Conservation (phyloP, 768 basidiomycete genomes). For the Nidularia pulvinata region DNA sequence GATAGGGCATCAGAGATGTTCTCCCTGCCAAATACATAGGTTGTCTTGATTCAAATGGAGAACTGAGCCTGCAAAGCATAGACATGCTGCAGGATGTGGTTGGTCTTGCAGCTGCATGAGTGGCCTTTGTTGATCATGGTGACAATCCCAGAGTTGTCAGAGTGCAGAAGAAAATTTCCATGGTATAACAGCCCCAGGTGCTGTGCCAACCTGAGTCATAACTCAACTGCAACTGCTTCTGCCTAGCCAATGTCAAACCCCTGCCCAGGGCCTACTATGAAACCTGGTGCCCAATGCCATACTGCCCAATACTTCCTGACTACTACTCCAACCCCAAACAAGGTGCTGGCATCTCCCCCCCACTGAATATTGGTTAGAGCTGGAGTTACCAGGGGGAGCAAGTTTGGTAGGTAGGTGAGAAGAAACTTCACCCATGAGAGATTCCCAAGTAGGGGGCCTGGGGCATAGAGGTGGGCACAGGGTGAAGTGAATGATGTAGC, state of each 20-base stretch:
- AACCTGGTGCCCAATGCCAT: constrained; percentile 23
- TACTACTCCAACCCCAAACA: constrained; percentile 29
- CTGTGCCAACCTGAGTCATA: constrained; percentile 16
- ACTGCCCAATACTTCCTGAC: constrained; percentile 20
- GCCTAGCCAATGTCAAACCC: constrained; percentile 34
- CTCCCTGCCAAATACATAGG: not conserved
- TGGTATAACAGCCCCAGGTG: not conserved
- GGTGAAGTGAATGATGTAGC: too few species aligned
- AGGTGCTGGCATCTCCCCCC: constrained; percentile 33
- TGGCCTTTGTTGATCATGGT: constrained; percentile 22
- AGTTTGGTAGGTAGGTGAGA: too few species aligned
- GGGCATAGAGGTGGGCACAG: too few species aligned
- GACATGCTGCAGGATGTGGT: not conserved
- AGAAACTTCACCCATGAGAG: too few species aligned
- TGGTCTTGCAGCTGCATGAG: constrained; percentile 10
- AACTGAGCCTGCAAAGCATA: not conserved
- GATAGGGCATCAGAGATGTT: not conserved
- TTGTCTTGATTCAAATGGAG: not conserved
- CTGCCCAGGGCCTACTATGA: constrained; percentile 19
- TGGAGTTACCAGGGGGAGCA: too few species aligned
- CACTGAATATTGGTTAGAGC: constrained; percentile 9
- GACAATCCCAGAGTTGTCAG: constrained; percentile 32
- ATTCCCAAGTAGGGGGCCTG: too few species aligned
- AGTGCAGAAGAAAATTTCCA: constrained; percentile 14
- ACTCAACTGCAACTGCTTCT: constrained; percentile 32